Percentiles rank a stretch among this genome's conserved stretches.
These are phyloP conservation scores for Craterostigma plantagineum DNA, from an alignment of 257 asterid species.

Conservation along the genomic window DNA sequence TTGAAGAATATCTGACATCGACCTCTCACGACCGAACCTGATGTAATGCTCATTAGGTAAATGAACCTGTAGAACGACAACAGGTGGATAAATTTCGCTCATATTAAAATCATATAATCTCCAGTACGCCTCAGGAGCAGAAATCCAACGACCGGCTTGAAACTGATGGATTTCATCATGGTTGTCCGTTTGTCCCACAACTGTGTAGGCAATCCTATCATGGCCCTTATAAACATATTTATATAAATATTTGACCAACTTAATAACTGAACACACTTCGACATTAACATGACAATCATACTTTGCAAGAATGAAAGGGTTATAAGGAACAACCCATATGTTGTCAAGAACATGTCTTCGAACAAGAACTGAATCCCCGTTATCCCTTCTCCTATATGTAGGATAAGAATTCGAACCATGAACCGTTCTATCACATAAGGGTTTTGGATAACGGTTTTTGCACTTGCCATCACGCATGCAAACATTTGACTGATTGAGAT, in stretches of 20 bases:
- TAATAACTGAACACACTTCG: not conserved
- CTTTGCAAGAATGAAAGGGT: not conserved
- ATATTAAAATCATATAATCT: no score
- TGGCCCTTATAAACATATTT: constrained; percentile 1
- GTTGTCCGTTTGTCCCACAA: no score
- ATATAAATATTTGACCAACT: not conserved
- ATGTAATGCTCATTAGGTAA: no score
- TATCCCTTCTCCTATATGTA: not conserved
- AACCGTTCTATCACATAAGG: not conserved
- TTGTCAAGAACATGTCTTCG: not conserved
- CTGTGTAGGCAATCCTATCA: not conserved
- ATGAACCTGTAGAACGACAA: no score
- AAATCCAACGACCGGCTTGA: no score
- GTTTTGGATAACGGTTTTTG: not conserved
- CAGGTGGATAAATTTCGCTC: no score
- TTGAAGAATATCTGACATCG: no score
- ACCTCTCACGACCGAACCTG: no score
- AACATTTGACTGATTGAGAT: not conserved
- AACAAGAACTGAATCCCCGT: not conserved
- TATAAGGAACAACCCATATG: not conserved
- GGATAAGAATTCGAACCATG: not conserved
- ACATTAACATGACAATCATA: not conserved
- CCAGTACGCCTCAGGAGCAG: no score
- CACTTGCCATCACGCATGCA: not conserved
- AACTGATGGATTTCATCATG: no score